Evolutionary conservation across 2,329 filamentous ascomycete species (phyloP).

Genomic region (Cercospora nicotianae): DNA sequence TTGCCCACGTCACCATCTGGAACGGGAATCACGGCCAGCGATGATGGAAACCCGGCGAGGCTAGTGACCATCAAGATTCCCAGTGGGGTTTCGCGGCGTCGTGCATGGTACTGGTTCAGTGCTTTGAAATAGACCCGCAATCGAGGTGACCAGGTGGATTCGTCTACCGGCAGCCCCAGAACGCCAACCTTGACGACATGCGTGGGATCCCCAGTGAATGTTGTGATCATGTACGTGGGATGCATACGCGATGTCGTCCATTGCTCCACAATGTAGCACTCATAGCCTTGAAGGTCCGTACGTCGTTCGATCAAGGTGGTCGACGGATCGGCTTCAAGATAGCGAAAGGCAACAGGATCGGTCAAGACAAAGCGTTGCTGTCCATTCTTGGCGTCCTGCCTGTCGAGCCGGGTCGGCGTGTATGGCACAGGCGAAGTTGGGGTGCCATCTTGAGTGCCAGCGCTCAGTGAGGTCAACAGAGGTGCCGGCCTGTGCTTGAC

Average conservation of each 20-base stretch:
- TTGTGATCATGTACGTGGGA: slow-evolving; percentile 87
- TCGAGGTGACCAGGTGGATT: slow-evolving; percentile 74
- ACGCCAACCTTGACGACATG: slow-evolving; percentile 79
- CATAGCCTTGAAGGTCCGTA: slow-evolving; percentile 74
- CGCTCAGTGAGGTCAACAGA: slow-evolving; percentile 13
- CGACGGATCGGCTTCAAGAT: slow-evolving; percentile 80
- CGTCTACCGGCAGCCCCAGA: slow-evolving; percentile 77
- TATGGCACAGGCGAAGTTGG: slow-evolving; percentile 18
- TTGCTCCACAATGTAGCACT: slow-evolving; percentile 93
- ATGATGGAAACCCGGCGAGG: slow-evolving; percentile 85
- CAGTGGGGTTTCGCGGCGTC: slow-evolving; percentile 75
- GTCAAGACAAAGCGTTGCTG: slow-evolving; percentile 64
- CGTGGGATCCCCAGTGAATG: slow-evolving; percentile 82
- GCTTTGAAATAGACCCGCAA: slow-evolving; percentile 83
- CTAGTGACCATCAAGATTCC: slow-evolving; percentile 94
- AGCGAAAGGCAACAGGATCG: slow-evolving; percentile 67
- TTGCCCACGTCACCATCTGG: slow-evolving; percentile 81
- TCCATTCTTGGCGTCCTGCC: slow-evolving; percentile 30
- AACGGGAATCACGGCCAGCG: slow-evolving; percentile 85
- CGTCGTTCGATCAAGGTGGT: slow-evolving; percentile 74
- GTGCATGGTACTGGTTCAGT: slow-evolving; percentile 79
- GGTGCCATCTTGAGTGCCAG: slow-evolving; percentile 10
- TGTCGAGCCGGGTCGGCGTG: slow-evolving; percentile 15
- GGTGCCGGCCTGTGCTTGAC: slow-evolving; percentile 16
- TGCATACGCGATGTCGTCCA: slow-evolving; percentile 92